Evolutionary conservation across 106 monocot genomes (phyloP).

Genomic region (Apostasia shenzhenica): DNA sequence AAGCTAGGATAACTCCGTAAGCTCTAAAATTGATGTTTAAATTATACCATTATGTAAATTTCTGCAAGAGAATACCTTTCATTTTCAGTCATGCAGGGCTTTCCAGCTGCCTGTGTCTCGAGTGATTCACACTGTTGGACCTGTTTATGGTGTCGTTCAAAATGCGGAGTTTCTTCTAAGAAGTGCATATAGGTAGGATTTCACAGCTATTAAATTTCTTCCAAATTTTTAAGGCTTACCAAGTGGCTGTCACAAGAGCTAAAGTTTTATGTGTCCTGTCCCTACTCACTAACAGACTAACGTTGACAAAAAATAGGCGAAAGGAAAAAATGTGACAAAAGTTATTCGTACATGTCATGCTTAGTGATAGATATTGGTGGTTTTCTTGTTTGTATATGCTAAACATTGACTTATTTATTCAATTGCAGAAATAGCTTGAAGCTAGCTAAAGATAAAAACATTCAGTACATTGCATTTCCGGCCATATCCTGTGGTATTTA

Average conservation of each 20-base stretch:
- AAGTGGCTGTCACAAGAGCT: too few species aligned
- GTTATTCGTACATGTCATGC: too few species aligned
- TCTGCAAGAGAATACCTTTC: neutral
- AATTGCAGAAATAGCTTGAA: slow-evolving; percentile 67
- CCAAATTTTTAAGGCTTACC: neutral
- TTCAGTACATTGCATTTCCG: slow-evolving; percentile 93
- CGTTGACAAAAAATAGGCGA: too few species aligned
- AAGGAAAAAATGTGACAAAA: too few species aligned
- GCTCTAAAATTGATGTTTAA: slow-evolving; percentile 13
- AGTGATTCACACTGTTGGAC: slow-evolving; percentile 93
- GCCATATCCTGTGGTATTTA: slow-evolving; percentile 96
- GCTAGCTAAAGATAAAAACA: slow-evolving; percentile 82
- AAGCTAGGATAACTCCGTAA: slow-evolving; percentile 90
- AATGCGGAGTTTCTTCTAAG: slow-evolving; percentile 64
- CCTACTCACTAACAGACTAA: too few species aligned
- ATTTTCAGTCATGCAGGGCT: slow-evolving; percentile 42
- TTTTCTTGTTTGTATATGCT: too few species aligned
- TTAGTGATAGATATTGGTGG: too few species aligned
- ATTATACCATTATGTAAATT: neutral
- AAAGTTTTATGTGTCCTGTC: too few species aligned
- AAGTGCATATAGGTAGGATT: slow-evolving; percentile 59
- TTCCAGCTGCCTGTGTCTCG: slow-evolving; percentile 68
- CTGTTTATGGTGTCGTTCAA: slow-evolving; percentile 58
- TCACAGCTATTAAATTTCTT: neutral
- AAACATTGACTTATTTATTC: neutral